Base-by-base conservation (phyloP, 2,329 filamentous ascomycete species). In the Curvularia hawaiiensis region DNA sequence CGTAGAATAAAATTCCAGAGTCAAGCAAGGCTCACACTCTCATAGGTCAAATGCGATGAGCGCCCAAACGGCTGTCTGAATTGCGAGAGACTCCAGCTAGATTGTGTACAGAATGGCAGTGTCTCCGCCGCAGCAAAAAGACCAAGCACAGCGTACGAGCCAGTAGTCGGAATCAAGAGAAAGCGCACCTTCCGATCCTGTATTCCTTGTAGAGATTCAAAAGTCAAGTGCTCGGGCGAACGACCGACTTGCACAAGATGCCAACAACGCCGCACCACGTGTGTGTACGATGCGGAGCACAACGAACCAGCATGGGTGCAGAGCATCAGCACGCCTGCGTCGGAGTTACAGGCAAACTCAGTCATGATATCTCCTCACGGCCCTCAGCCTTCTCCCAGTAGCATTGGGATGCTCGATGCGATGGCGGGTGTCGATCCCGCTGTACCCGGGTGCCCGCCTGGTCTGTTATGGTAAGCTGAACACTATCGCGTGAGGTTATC, bases 201-300 rank as follows among this genome's bases (percentile, higher is more conserved):
- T 39, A 64, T 72, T 14, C 64, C 67, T 4, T 73, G 70, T 51
- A 64, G 70, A 33, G 68, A 72, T 38, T 69, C 67, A 11, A 73
- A 73, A 48, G 69, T 73, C 52, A 73, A 71, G 45, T 73, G 70
- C 40, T 69, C 69, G 16, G 70, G 70, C n/a, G 69, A 72, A 56
- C 53, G 70, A 20, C 70, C 70, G 22, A 66, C 61, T 3, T 73
- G 71, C 44, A 64, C 64, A 44, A 62, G 71, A 35, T 73, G 71
- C 45, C 65, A 63, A 33, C 68, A 72, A 50, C 64, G 67, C 30
- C 52, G 63, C 11, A 61, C 65, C 2, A 56, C 64, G 1, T 73
- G 71, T 40, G 54, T 66, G 1, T 72, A 72, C 46, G 71, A 73
- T 58, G 67, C 65, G 4, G 69, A 72, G 41, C 58, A 65, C 8